A percentile compares a stretch with the other conserved stretches of the same genome.
These are phyloP conservation scores for Metschnikowia sp. DNA, from an alignment of 805 yeast genomes.

Conservation along the genomic window DNA sequence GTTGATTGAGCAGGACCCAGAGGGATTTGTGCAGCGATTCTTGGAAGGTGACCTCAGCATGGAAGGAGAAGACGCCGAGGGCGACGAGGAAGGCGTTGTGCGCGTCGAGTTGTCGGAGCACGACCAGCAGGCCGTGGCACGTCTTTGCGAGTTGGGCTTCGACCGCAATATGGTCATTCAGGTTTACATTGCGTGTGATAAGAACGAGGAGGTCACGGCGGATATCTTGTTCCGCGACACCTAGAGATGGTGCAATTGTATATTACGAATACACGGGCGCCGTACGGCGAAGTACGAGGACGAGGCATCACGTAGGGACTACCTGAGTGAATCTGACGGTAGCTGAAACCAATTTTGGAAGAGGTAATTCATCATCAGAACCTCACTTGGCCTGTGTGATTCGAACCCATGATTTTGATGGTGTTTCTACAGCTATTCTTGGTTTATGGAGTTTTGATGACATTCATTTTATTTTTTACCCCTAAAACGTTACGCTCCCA, in stretches of 20 bases:
- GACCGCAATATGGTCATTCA: slow-evolving; percentile 84
- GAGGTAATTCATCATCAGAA: no score
- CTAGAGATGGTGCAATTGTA: background rate
- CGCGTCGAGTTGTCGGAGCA: slow-evolving; percentile 68
- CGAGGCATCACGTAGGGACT: no score
- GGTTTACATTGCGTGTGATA: slow-evolving; percentile 96
- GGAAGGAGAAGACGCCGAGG: slow-evolving; percentile 36
- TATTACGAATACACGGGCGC: background rate
- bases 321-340: no score
- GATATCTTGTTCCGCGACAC: slow-evolving; percentile 67
- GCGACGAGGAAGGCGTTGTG: slow-evolving; percentile 33
- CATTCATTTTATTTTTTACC: no score
- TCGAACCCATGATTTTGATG: no score
- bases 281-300: no score
- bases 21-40: slow-evolving; percentile 73
- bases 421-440: no score
- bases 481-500: no score
- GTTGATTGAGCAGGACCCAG: slow-evolving; percentile 82
- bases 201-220: slow-evolving; percentile 95
- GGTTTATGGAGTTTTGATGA: no score
- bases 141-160: slow-evolving; percentile 91
- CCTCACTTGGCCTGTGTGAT: no score
- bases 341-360: no score
- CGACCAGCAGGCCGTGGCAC: slow-evolving; percentile 84
- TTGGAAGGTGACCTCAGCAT: slow-evolving; percentile 52